These are phyloP conservation scores for Nakazawaea anatomiae DNA, from an alignment of 805 yeast genomes.

Conservation along the genomic window DNA sequence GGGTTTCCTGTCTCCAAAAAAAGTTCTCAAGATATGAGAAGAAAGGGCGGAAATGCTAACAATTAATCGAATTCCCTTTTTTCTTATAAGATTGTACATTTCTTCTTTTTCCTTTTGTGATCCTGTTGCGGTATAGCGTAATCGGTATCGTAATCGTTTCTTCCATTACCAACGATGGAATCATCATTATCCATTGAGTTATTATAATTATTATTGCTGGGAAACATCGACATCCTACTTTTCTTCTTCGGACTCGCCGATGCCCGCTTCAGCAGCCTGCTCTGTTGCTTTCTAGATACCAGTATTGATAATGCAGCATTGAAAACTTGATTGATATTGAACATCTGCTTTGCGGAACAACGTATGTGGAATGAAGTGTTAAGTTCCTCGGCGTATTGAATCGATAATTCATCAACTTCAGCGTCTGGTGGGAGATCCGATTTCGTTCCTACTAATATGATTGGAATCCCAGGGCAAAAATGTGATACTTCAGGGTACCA, in stretches of 20 bases:
- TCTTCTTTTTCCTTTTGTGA: neutral
- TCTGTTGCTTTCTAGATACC: conserved; percentile 12
- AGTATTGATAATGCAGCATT: conserved; percentile 45
- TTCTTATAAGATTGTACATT: neutral
- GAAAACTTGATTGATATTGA: conserved; percentile 64
- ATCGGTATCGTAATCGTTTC: neutral
- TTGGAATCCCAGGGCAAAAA: conserved; percentile 77
- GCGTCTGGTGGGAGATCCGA: conserved; percentile 44
- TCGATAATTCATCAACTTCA: conserved; percentile 14
- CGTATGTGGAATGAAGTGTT: conserved; percentile 71
- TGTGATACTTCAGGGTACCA: conserved; percentile 88
- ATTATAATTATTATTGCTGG: neutral
- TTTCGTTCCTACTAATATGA: conserved; percentile 78
- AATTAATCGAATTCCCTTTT: neutral
- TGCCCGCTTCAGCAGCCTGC: neutral
- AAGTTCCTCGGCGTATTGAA: conserved; percentile 26
- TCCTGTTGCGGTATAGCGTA: neutral
- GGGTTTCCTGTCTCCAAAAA: too few species aligned
- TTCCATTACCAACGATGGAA: too few species aligned
- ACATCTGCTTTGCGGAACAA: conserved; percentile 71
- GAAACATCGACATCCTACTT: neutral
- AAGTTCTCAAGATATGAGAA: too few species aligned
- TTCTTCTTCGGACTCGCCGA: conserved; percentile 6
- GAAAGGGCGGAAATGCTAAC: too few species aligned
- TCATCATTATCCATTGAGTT: neutral